phyloP scores from a whole-genome alignment of 2,329 filamentous ascomycete species.

The Tolypocladium guangdongense region DNA sequence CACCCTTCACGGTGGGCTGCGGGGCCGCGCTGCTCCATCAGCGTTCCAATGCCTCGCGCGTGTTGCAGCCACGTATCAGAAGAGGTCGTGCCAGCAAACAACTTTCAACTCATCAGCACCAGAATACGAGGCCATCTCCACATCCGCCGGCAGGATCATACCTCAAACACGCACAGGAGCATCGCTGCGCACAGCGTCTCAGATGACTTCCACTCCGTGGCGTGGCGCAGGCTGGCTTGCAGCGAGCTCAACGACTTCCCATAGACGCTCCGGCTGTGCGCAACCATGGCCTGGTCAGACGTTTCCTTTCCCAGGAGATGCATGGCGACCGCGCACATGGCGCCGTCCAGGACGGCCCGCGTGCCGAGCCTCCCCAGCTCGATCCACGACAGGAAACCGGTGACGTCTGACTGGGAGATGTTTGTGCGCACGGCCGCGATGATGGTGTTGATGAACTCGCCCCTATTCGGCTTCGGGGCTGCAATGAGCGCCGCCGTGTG shows the following conservation, averaged over 20 bases:
- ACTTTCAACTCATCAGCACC: constrained; percentile 13
- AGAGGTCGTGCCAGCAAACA: constrained; percentile 29
- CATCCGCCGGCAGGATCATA: constrained; percentile 2
- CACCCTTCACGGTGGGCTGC: constrained; percentile 21
- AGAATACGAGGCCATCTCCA: not conserved
- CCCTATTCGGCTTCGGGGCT: constrained; percentile 12
- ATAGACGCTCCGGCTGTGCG: constrained; percentile 25
- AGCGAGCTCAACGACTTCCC: constrained; percentile 23
- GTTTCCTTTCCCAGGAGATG: constrained; percentile 26
- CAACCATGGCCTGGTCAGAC: constrained; percentile 16
- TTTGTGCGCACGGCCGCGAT: constrained; percentile 12
- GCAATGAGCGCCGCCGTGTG: not conserved
- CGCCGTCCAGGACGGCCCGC: constrained; percentile 24
- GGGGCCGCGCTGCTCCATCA: constrained; percentile 28
- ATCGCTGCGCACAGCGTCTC: constrained; percentile 32
- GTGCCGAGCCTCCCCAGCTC: constrained; percentile 19
- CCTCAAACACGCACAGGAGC: constrained; percentile 28
- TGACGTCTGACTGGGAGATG: constrained; percentile 8
- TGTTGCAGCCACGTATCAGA: constrained; percentile 27
- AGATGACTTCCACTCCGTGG: constrained; percentile 24
- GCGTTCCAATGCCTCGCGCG: constrained; percentile 23
- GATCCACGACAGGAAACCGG: constrained; percentile 15
- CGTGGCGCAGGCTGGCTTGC: constrained; percentile 24
- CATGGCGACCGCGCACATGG: constrained; percentile 24
- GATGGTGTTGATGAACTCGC: constrained; percentile 20